Percentiles rank a stretch among this genome's conserved stretches.
Conservation (phyloP, 805 yeast species). For the Starmerella powellii region DNA sequence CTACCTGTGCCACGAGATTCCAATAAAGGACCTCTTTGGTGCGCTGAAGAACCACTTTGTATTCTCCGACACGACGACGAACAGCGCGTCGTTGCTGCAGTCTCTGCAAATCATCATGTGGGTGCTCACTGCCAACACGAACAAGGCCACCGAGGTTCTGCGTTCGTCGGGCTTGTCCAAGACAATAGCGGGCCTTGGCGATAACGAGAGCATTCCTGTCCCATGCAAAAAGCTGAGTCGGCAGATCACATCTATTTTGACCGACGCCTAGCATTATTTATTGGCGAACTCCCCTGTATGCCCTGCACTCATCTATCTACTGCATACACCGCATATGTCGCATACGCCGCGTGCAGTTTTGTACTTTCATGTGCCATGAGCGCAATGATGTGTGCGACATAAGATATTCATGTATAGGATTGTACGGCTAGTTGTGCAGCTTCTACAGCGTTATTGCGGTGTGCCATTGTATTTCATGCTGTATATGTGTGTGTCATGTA, state of each 20-base stretch:
- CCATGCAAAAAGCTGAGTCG: conserved; percentile 13
- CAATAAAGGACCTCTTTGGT: conserved; percentile 5
- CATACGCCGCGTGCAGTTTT: no score
- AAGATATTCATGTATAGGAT: no score
- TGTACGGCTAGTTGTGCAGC: no score
- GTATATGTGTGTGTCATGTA: no score
- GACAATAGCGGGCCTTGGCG: background rate
- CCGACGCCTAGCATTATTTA: background rate
- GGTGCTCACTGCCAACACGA: conserved; percentile 3
- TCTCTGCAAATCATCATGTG: conserved; percentile 15
- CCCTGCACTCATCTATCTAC: background rate
- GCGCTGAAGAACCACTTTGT: conserved; percentile 6
- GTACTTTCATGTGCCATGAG: no score
- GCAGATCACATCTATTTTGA: conserved; percentile 4
- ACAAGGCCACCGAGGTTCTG: background rate
- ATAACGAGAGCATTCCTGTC: conserved; percentile 7
- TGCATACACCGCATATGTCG: no score
- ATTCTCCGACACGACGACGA: background rate
- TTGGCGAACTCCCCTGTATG: no score
- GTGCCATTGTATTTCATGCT: no score
- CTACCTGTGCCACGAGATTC: conserved; percentile 7
- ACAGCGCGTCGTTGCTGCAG: conserved; percentile 15
- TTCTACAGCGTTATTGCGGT: no score
- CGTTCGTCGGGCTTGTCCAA: conserved; percentile 1
- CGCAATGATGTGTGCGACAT: no score